Evolutionary conservation across 202 grass and related monocot genomes (phyloP).

Genomic region (Carex arenaria): DNA sequence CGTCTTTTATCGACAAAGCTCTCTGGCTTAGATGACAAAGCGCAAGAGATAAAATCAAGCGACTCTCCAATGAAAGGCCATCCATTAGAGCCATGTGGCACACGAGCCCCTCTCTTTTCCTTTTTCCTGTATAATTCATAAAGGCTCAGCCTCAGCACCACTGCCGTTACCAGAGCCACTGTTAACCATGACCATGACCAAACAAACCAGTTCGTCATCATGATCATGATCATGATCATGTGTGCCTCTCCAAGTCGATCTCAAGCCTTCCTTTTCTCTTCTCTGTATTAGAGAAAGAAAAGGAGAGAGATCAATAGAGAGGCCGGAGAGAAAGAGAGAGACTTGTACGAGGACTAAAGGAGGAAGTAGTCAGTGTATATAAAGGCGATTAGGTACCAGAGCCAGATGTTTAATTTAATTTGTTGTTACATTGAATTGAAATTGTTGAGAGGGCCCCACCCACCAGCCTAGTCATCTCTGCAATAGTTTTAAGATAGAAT

Average conservation of each 20-base stretch:
- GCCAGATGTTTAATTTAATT: background rate
- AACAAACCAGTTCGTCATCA: background rate
- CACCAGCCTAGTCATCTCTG: background rate
- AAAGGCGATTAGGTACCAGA: background rate
- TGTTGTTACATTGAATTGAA: background rate
- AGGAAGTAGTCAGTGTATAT: background rate
- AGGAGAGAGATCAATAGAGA: too few species aligned
- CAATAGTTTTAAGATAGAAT: background rate
- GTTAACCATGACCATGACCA: background rate
- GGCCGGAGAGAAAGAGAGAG: too few species aligned
- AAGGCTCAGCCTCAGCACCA: background rate
- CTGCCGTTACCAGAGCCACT: background rate
- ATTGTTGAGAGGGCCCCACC: background rate
- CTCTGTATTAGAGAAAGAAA: background rate
- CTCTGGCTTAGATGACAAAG: conserved; percentile 66
- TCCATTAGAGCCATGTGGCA: conserved; percentile 62
- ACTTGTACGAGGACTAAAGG: background rate
- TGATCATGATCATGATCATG: too few species aligned
- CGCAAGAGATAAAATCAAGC: conserved; percentile 72
- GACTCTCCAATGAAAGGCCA: conserved; percentile 86
- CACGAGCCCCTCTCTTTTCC: background rate
- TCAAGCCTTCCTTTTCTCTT: background rate
- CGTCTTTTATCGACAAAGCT: conserved; percentile 71
- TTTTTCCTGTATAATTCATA: background rate
- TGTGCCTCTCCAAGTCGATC: background rate